These are phyloP conservation scores for Gymnopilus junonius DNA, from an alignment of 768 basidiomycete species.

Conservation along the genomic window DNA sequence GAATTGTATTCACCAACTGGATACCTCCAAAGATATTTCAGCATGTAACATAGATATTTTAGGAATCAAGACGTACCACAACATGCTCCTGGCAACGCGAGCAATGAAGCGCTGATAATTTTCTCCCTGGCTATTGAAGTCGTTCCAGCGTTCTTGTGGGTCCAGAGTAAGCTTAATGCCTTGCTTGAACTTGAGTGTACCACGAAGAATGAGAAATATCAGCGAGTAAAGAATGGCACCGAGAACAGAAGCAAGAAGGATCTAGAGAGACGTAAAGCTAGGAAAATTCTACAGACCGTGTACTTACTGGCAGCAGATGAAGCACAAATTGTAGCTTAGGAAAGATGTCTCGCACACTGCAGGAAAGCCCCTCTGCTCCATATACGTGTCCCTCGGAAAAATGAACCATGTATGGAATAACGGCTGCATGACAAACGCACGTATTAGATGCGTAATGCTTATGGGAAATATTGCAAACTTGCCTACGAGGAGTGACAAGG, in stretches of 20 bases:
- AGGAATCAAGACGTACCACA: slow-evolving; percentile 54
- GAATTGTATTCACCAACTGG: slow-evolving; percentile 51
- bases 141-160: slow-evolving; percentile 48
- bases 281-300: neutral
- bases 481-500: slow-evolving; percentile 53
- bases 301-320: slow-evolving; percentile 64
- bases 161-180: slow-evolving; percentile 56
- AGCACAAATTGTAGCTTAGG: slow-evolving; percentile 52
- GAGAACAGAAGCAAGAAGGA: slow-evolving; percentile 59
- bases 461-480: slow-evolving; percentile 22
- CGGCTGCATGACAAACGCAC: slow-evolving; percentile 27
- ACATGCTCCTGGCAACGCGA: slow-evolving; percentile 67
- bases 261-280: slow-evolving; percentile 35
- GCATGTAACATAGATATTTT: neutral
- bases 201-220: slow-evolving; percentile 64
- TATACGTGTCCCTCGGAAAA: slow-evolving; percentile 44
- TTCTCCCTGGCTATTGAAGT: slow-evolving; percentile 34
- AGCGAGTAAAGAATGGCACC: slow-evolving; percentile 63
- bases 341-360: slow-evolving; percentile 50
- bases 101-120: slow-evolving; percentile 66
- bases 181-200: slow-evolving; percentile 53
- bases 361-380: slow-evolving; percentile 54
- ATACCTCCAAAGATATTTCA: slow-evolving; percentile 45
- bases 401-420: slow-evolving; percentile 38
- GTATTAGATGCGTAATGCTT: neutral